Base-by-base conservation (phyloP, 2,329 filamentous ascomycete species). In the Xylaria sp. region DNA sequence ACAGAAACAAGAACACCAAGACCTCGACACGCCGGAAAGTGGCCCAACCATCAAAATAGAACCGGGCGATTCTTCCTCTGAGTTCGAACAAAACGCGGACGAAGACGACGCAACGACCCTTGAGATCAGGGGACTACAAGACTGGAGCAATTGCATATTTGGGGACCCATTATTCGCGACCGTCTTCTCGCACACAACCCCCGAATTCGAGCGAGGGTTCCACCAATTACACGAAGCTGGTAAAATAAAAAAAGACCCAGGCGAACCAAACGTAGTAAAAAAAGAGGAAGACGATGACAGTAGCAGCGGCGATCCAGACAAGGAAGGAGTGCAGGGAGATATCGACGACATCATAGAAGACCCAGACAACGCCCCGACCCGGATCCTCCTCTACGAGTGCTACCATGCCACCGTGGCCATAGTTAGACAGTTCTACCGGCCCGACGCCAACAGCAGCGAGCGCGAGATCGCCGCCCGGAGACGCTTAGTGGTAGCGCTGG, bases 111-210 rank as follows among this genome's bases (percentile, higher is more conserved):
- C 55, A 31, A 57, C 59, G 25, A n/a, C 69, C 0, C 77, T 84
- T 15, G 75, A 74, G 25, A 76, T 89, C 15, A 85, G 82, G 0
- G 87, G 87, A 0, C 76, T 90, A n/a, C 81, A 82, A 39, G 86
- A 88, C 78, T 90, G 88, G 88, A 85, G 85, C 68, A 85, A 84
- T 67, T 85, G 85, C 52, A 72, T 89, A 12, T 90, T 90, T 71
- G 88, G 88, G 12, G 89, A 90, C 69, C 87, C 88, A 0, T 75
- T 90, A 2, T 80, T 91, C 59, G 82, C 85, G 2, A 81, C 80
- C 2, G 81, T 82, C 7, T 87, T 90, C 72, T 82, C 80, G 73
- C 81, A 83, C 20, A 81, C 84, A 0, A 83, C 80, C 4, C 73
- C 80, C 13, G 81, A 83, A 0, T 85, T 89, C 41, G 76, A 87